These are phyloP conservation scores for Melocanna baccifera DNA, from an alignment of 176 grass and related monocot species.

Conservation along the genomic window DNA sequence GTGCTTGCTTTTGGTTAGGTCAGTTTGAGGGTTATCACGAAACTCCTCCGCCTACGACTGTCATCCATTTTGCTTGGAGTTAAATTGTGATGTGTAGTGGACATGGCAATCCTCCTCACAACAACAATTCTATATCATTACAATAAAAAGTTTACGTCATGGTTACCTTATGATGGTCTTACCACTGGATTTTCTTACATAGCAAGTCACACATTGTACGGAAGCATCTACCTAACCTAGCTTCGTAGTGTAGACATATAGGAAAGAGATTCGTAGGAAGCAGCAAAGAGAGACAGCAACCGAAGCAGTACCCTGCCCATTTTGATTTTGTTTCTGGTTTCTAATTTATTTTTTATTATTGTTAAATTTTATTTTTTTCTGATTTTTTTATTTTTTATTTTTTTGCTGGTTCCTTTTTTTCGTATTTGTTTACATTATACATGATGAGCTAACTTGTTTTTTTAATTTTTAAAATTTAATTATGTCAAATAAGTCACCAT, in stretches of 20 bases:
- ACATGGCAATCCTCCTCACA: background rate
- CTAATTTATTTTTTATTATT: no score
- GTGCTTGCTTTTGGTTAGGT: no score
- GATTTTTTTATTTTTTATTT: no score
- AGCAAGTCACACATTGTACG: background rate
- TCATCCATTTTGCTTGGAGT: background rate
- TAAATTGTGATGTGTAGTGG: background rate
- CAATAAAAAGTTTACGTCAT: no score
- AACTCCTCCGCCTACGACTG: background rate
- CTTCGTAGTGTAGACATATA: background rate
- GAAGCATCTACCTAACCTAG: background rate
- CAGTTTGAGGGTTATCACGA: background rate
- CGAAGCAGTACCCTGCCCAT: no score
- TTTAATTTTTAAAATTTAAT: no score
- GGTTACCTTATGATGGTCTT: background rate
- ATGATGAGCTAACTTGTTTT: no score
- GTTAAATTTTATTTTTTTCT: no score
- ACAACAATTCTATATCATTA: background rate
- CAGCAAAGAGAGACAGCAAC: background rate
- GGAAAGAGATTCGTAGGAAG: background rate
- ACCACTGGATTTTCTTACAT: background rate
- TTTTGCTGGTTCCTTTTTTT: no score
- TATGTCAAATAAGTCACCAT: no score
- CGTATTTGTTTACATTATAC: no score
- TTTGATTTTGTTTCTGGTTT: no score